Evolutionary conservation across 2,329 filamentous ascomycete species (phyloP).

Genomic region (Xylariomycetidae sp.): DNA sequence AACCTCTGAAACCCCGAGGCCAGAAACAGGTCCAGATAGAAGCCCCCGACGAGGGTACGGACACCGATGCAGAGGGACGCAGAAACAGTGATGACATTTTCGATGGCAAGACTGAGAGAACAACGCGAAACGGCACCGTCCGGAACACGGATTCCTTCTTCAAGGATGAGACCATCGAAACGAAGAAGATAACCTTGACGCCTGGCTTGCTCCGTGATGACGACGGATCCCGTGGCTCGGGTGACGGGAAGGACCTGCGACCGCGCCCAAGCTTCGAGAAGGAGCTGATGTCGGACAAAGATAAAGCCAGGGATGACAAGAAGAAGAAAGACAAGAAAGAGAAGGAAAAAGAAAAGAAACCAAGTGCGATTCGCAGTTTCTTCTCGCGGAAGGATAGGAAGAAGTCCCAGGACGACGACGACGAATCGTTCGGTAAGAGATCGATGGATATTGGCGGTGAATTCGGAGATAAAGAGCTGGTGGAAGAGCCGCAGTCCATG

Average conservation of each 20-base stretch:
- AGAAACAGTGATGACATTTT: constrained; percentile 63
- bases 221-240: constrained; percentile 38
- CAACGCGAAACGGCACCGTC: constrained; percentile 78
- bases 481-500: constrained; percentile 37
- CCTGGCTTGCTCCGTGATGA: constrained; percentile 89
- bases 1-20: constrained; percentile 45
- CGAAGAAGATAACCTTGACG: constrained; percentile 94
- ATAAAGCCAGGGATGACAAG: constrained; percentile 62
- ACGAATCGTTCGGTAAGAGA: constrained; percentile 55
- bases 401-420: constrained; percentile 49
- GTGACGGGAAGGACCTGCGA: constrained; percentile 40
- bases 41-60: constrained; percentile 26
- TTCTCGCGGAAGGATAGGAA: constrained; percentile 60
- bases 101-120: constrained; percentile 47
- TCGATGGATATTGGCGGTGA: constrained; percentile 48
- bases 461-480: constrained; percentile 32
- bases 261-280: constrained; percentile 53
- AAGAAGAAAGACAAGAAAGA: constrained; percentile 58
- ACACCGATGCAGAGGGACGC: constrained; percentile 16
- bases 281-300: constrained; percentile 38
- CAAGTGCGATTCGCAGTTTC: constrained; percentile 46
- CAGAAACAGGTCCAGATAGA: constrained; percentile 35
- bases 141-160: constrained; percentile 96
- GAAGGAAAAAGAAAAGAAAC: constrained; percentile 39
- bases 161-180: constrained; percentile 90